Evolutionary conservation across 2,329 filamentous ascomycete species (phyloP).

Genomic region (Tolypocladium capitatum): DNA sequence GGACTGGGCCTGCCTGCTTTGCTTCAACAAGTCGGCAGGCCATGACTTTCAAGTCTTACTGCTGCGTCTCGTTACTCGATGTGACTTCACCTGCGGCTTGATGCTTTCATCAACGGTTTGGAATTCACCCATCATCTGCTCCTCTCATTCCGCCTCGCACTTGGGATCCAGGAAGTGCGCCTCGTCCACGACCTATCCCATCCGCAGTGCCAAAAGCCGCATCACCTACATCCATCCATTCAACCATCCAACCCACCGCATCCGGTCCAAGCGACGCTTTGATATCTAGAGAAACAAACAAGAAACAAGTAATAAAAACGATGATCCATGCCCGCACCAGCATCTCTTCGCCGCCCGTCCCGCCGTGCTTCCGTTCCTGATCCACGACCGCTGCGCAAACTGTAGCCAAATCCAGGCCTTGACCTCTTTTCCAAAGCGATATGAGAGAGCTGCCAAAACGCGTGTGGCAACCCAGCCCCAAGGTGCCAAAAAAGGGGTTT

Average conservation of each 20-base stretch:
- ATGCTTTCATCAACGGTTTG: not conserved
- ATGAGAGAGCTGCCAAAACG: not conserved
- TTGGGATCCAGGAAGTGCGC: not conserved
- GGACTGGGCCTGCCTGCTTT: constrained; percentile 3
- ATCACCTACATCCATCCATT: not conserved
- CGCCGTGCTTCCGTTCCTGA: not conserved
- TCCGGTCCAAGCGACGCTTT: not conserved
- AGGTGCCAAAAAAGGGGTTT: not conserved
- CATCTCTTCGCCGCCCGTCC: not conserved
- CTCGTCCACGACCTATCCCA: not conserved
- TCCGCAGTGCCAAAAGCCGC: not conserved
- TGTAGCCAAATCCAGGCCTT: not conserved
- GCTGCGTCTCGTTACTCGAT: not conserved
- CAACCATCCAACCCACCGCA: not conserved
- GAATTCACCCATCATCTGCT: not conserved
- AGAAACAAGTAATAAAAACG: not conserved
- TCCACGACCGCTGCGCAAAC: not conserved
- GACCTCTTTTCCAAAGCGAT: not conserved
- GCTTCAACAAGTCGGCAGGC: constrained; percentile 7
- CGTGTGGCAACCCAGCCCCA: not conserved
- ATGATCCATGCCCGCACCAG: not conserved
- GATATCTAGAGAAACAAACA: not conserved
- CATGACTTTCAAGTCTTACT: not conserved
- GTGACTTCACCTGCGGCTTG: not conserved
- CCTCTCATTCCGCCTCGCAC: not conserved